Evolutionary conservation across 73 alveolate species (phyloP).

Genomic region (Stentor coeruleus): DNA sequence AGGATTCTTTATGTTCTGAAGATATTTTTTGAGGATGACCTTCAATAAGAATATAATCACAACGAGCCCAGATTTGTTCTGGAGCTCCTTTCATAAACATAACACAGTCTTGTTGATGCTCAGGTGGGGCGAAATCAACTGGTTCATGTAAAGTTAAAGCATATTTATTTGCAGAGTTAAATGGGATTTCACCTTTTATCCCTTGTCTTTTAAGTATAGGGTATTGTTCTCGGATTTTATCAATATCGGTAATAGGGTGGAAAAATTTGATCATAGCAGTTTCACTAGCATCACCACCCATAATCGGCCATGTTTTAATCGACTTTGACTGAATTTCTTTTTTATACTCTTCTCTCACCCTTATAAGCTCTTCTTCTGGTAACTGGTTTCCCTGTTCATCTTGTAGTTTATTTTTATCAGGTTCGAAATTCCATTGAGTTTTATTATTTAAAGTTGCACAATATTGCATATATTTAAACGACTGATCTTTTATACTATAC

Average conservation of each 20-base stretch:
- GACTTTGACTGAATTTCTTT: not conserved
- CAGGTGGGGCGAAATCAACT: not conserved
- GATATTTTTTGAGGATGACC: conserved; percentile 13
- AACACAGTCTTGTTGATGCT: conserved; percentile 27
- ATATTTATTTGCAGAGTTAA: conserved; percentile 49
- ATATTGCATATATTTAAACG: conserved; percentile 35
- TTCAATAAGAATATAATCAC: conserved; percentile 19
- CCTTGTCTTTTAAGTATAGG: conserved; percentile 35
- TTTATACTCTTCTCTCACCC: not conserved
- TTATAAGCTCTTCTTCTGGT: not conserved
- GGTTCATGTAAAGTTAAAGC: conserved; percentile 43
- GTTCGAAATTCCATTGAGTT: conserved; percentile 34
- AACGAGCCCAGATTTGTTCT: conserved; percentile 35
- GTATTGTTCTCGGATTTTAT: conserved; percentile 36
- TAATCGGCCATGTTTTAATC: conserved; percentile 41
- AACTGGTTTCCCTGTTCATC: conserved; percentile 9
- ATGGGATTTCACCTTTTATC: conserved; percentile 39
- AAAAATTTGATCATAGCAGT: conserved; percentile 89
- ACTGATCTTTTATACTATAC: conserved; percentile 38
- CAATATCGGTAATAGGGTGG: conserved; percentile 66
- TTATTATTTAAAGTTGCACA: conserved; percentile 44
- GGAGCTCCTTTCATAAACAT: conserved; percentile 57
- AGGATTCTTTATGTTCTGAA: conserved; percentile 41
- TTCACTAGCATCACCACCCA: conserved; percentile 90
- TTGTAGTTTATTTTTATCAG: not conserved